Conservation (phyloP, 495 filamentous ascomycete genomes). For the Bacidia rubella region DNA sequence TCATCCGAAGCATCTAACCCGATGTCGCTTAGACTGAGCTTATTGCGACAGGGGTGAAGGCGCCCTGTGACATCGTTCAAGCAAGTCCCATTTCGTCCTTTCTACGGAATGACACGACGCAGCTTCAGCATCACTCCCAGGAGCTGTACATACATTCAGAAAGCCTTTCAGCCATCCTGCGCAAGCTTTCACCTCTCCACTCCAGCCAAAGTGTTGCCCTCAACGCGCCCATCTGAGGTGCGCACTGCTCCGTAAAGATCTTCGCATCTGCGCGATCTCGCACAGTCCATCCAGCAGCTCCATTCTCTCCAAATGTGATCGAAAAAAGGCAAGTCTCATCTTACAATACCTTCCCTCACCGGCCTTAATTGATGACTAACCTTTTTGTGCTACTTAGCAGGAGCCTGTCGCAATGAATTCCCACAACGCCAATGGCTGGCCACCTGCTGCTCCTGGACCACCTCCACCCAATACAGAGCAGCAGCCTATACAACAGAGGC, state of each 20-base stretch:
- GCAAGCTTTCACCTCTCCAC: not conserved
- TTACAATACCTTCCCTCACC: not conserved
- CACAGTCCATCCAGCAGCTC: not conserved
- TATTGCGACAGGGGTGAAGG: not conserved
- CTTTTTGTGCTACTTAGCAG: not conserved
- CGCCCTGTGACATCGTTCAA: not conserved
- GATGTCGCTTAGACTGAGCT: not conserved
- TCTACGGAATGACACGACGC: not conserved
- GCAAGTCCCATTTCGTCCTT: not conserved
- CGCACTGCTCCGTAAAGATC: not conserved
- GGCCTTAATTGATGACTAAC: not conserved
- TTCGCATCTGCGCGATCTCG: not conserved
- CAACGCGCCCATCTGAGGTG: not conserved
- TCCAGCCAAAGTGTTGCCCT: not conserved
- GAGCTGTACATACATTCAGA: not conserved
- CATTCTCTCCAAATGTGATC: not conserved
- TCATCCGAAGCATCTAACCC: not conserved
- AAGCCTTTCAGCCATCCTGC: not conserved
- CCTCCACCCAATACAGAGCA: slow-evolving; percentile 13
- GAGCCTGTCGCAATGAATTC: slow-evolving; percentile 15
- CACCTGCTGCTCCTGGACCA: slow-evolving; percentile 13
- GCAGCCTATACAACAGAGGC: slow-evolving; percentile 16
- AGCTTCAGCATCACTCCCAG: not conserved
- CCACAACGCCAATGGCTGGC: slow-evolving; percentile 18
- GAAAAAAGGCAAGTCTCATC: not conserved